A percentile compares a stretch with the other conserved stretches of the same genome.
These are phyloP conservation scores for Trapa bicornis DNA, from an alignment of 345 rosid genomes.

Conservation along the genomic window DNA sequence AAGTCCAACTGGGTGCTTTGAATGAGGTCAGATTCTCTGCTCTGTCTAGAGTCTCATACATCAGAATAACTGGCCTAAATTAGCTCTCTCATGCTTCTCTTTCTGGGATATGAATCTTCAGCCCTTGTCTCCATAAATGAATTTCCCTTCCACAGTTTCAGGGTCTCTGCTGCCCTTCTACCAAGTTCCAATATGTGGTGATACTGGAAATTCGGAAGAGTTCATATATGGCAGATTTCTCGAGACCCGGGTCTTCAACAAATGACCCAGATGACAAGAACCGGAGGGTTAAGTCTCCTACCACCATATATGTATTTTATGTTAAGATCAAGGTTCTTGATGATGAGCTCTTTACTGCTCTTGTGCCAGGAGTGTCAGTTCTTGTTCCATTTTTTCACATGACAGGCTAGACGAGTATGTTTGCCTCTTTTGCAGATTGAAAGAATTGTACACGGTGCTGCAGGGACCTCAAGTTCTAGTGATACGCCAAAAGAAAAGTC, in stretches of 20 bases:
- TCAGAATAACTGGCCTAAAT: neutral
- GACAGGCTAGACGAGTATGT: neutral
- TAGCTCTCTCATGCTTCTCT: constrained; percentile 2
- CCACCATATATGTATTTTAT: neutral
- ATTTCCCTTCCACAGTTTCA: constrained; percentile 22
- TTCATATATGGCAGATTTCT: constrained; percentile 56
- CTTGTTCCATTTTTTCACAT: neutral
- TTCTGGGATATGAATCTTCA: constrained; percentile 12
- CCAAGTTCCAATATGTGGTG: constrained; percentile 33
- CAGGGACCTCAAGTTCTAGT: constrained; percentile 39
- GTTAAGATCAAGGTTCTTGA: neutral
- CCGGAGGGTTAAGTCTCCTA: constrained; percentile 45
- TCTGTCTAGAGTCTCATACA: constrained; percentile 1
- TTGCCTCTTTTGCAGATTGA: constrained; percentile 43
- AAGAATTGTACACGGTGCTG: constrained; percentile 31
- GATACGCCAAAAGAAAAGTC: constrained; percentile 76
- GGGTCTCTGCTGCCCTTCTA: constrained; percentile 24
- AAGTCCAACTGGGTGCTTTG: constrained; percentile 28
- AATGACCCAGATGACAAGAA: constrained; percentile 76
- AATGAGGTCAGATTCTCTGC: constrained; percentile 28
- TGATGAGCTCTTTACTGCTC: neutral
- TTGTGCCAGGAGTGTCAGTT: neutral
- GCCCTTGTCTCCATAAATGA: constrained; percentile 20
- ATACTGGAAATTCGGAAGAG: constrained; percentile 48
- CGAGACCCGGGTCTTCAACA: constrained; percentile 61